A percentile compares a stretch with the other conserved stretches of the same genome.
Evolutionary conservation across 179 eudicot species (phyloP).

Genomic region (Beta macrorhiza): DNA sequence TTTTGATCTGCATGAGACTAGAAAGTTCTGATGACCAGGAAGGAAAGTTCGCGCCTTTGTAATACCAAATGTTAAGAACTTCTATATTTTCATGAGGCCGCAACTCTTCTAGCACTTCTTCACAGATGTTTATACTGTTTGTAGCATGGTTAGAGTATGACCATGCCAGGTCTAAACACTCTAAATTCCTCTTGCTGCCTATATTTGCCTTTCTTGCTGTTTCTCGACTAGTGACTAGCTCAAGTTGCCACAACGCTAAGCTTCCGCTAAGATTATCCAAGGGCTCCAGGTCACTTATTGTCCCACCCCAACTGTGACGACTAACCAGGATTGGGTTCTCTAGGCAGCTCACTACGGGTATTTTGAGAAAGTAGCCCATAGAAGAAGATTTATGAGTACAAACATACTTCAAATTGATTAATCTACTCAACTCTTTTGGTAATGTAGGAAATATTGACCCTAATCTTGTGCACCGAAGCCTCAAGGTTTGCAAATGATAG

Average conservation of each 20-base stretch:
- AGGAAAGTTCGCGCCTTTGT: conserved; percentile 7
- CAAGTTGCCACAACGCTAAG: conserved; percentile 23
- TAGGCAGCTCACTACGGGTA: not conserved
- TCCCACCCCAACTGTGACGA: not conserved
- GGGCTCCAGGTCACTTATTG: conserved; percentile 13
- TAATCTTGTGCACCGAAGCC: not conserved
- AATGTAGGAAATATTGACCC: not conserved
- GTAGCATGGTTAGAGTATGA: not conserved
- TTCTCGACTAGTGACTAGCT: conserved; percentile 13
- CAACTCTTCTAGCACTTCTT: conserved; percentile 26
- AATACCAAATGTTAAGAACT: conserved; percentile 20
- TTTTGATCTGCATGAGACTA: conserved; percentile 10
- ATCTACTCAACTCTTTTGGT: conserved; percentile 13
- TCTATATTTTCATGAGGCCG: conserved; percentile 28
- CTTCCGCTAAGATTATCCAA: conserved; percentile 20
- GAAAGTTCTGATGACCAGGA: conserved; percentile 11
- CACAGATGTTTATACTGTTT: not conserved
- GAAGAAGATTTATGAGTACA: not conserved
- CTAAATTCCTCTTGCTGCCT: conserved; percentile 8
- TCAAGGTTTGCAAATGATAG: conserved; percentile 27
- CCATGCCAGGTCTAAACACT: conserved; percentile 19
- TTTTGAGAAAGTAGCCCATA: not conserved
- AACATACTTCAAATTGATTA: conserved; percentile 20
- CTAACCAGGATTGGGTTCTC: not conserved
- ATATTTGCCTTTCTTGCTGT: conserved; percentile 21